Percentiles rank a stretch among this genome's conserved stretches.
Conservation (phyloP, 306 rosid species). For the Lagenaria siceraria region DNA sequence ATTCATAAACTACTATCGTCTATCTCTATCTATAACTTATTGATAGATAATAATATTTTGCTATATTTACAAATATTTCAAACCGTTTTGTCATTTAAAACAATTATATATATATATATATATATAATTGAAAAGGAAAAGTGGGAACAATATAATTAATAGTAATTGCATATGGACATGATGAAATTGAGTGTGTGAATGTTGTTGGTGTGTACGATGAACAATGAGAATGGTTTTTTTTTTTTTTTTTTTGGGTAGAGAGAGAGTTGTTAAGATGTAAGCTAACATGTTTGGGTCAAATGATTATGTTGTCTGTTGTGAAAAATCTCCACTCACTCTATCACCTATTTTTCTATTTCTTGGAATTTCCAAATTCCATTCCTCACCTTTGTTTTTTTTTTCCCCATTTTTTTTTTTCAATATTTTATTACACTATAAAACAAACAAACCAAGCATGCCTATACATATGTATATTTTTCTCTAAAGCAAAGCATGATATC, state of each 20-base stretch:
- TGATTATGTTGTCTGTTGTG: background rate
- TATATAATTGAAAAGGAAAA: too few species aligned
- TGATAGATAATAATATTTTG: too few species aligned
- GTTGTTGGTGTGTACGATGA: background rate
- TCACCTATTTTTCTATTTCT: background rate
- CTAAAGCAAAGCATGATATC: background rate
- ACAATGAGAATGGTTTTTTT: background rate
- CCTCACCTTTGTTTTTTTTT: too few species aligned
- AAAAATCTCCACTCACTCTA: background rate
- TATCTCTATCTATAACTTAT: too few species aligned
- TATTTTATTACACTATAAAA: background rate
- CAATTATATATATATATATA: too few species aligned
- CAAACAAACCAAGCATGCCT: conserved; percentile 1
- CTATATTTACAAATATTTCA: too few species aligned
- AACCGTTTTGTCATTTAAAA: too few species aligned
- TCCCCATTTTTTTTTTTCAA: background rate
- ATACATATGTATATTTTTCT: background rate
- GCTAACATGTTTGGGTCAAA: background rate
- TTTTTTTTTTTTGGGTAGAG: background rate
- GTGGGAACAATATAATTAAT: background rate
- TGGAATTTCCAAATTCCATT: background rate
- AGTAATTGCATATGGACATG: background rate
- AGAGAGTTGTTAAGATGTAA: background rate
- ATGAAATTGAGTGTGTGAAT: background rate
- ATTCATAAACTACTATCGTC: too few species aligned